Base-by-base conservation (phyloP, 768 basidiomycete genomes). In the Lactarius sp. region DNA sequence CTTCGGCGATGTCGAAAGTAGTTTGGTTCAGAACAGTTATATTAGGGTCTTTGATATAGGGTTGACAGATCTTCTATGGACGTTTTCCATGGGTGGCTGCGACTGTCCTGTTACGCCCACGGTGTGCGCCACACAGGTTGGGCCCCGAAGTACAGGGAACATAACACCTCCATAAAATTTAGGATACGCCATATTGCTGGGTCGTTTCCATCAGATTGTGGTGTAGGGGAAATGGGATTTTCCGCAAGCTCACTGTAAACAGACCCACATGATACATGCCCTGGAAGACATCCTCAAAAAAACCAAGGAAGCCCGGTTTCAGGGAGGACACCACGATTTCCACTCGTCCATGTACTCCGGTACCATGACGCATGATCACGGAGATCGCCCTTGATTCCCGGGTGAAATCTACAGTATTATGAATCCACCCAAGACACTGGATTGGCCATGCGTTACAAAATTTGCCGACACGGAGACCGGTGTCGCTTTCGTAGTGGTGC, bases 41-140 rank as follows among this genome's bases (percentile, higher is more conserved):
- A 49, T 46, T 52, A 9, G 59, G 57, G 57, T 58, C 36, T 36
- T 44, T 34, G 39, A 34, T 31, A 59, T 42, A 9, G 3, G 33
- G n/a, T 22, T 44, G 60, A 47, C 42, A 53, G 42, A 44, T 37
- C 39, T 59, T 60, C 59, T 42, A 47, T 10, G 42, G 18, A 60
- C 34, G 18, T 16, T 18, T 54, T 60, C 60, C 44, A 53, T 36
- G 34, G 33, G 33, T 46, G 52, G 41, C 44, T 42, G 52, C 16
- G 42, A 22, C 7, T 49, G 47, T 10, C 14, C 41, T 5, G 41
- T 41, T 41, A 12, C 41, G 41, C 41, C 41, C 41, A 14, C 41
- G 2, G 12, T 14, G 41, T 3, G 41, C 14, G 12, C 10, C 41
- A 41, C 6, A 12, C 14, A 39, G 36, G 37, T 39, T 31, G 50